Evolutionary conservation across 345 rosid species (phyloP), one percentile per base, ranked within the genome.

Genomic region (Ailanthus altissimus): DNA sequence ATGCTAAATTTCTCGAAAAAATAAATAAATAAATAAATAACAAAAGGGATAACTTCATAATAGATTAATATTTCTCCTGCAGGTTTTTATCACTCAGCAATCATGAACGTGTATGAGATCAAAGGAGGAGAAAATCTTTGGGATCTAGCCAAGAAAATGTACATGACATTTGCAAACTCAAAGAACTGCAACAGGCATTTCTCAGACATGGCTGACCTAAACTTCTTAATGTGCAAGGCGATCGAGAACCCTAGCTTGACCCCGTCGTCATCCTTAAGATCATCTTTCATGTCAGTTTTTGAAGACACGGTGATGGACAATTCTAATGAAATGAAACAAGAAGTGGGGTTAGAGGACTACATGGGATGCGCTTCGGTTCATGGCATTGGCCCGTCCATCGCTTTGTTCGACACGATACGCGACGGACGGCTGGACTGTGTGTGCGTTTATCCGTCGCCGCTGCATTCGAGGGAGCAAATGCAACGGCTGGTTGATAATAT

Each of bases 51-150:
- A n/a, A n/a, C n/a, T n/a, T n/a, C n/a, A n/a, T n/a, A n/a, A n/a
- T 16, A 26, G 25, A 1, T 6, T 15, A 28, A 28, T 40, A 10
- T 63, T 18, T 9, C 32, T 15, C 54, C 40, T 6, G 23, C 75
- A 88, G 90, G 91, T 18, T 88, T 88, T 70, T 88, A 88, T 75
- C 87, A 88, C 75, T 83, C 91, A 2, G 90, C 86, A 3, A 77
- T 88, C 5, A 46, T 86, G 50, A 86, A 85, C 77, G 79, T 85
- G 0, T 87, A 85, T 40, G 73, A 16, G 20, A 65, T 83, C 9
- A 76, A 67, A 64, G 82, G 85, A 32, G 84, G 75, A 60, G 86
- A 83, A 73, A 57, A 49, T 51, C 75, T 85, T 2, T 83, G 88
- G 90, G 87, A 85, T 28, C 51, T 82, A n/a, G 92, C 90, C 5